Base-by-base conservation (phyloP, 1,284 basidiomycete species). In the Xerocomus nothofagi region DNA sequence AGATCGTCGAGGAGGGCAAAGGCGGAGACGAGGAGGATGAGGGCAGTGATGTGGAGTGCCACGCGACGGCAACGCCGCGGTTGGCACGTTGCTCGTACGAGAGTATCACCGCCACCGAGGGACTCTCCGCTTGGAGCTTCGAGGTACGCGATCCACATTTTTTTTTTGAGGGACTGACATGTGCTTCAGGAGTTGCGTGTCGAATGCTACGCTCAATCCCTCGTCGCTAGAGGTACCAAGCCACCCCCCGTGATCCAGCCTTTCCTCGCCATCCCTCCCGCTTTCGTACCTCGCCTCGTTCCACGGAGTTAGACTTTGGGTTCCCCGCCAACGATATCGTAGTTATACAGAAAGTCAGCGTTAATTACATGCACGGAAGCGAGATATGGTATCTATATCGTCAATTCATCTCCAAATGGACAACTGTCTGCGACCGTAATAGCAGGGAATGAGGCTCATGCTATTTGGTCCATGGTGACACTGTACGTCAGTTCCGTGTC, bases 381-480 rank as follows among this genome's bases (percentile, higher is more conserved):
- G 42, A 43, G 37, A 49, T 38, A 17, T 23, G 17, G 23, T 49
- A 51, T 56, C 33, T 50, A 51, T 49, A 36, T 46, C 41, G 31
- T 41, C 12, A n/a, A n/a, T n/a, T n/a, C n/a, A 39, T 33, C 36
- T 47, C 27, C 20, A 26, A 39, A 50, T 58, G 47, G 5, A 61
- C 6, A 40, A 44, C 26, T 26, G 26, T 27, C 26, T 27, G 10
- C 11, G 8, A 12, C 9, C 17, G 3, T 5, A n/a, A 24, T 20
- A n/a, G 1, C 6, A 6, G n/a, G 14, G 7, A 6, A 26, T 8
- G 14, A 20, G 29, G 23, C 5, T 68, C 60, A 79, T 44, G 73
- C 77, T 54, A 79, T 69, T 57, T 79, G 71, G 48, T 75, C 75
- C 51, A 69, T 67, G 3, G 55, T 58, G 14, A 57, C 55, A 23